Percentiles rank a stretch among this genome's conserved stretches.
phyloP scores from a whole-genome alignment of 1,284 basidiomycete species.

The Trichosporon coremiiforme region DNA sequence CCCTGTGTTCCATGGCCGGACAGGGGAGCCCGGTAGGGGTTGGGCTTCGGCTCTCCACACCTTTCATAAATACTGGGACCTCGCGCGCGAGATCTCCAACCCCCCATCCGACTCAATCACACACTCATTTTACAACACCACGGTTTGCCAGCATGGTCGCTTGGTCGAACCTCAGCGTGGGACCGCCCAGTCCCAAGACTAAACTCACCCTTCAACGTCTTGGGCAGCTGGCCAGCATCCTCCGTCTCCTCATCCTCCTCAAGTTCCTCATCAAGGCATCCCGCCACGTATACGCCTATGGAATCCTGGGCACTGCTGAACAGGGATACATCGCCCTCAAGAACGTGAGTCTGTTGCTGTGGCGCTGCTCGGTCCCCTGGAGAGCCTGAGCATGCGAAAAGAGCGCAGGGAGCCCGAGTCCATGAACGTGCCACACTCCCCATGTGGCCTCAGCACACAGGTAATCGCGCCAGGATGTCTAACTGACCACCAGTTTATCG shows the following conservation, averaged over 20 bases:
- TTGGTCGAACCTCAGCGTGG: constrained; percentile 27
- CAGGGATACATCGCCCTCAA: constrained; percentile 40
- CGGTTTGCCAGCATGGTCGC: constrained; percentile 23
- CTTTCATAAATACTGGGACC: constrained; percentile 15
- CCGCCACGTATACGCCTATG: constrained; percentile 73
- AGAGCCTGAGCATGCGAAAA: not conserved
- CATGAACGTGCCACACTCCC: not conserved
- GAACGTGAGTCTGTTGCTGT: constrained; percentile 36
- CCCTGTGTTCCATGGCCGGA: constrained; percentile 6
- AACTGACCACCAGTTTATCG: constrained; percentile 59
- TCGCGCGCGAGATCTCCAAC: not conserved
- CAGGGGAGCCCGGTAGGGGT: not conserved
- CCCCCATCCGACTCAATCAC: constrained; percentile 15
- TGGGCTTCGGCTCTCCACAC: constrained; percentile 13
- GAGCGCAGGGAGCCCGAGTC: not conserved
- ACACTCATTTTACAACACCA: not conserved
- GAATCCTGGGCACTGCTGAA: constrained; percentile 56
- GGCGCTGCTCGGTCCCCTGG: not conserved
- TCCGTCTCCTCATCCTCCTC: constrained; percentile 29
- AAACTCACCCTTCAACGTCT: constrained; percentile 24
- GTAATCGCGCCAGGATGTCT: not conserved
- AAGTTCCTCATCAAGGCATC: constrained; percentile 38
- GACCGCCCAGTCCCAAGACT: constrained; percentile 25
- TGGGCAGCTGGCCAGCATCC: constrained; percentile 23
- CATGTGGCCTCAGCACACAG: constrained; percentile 17